These are phyloP conservation scores for Fusarium algeriense DNA, from an alignment of 2,329 filamentous ascomycete species.

Conservation along the genomic window DNA sequence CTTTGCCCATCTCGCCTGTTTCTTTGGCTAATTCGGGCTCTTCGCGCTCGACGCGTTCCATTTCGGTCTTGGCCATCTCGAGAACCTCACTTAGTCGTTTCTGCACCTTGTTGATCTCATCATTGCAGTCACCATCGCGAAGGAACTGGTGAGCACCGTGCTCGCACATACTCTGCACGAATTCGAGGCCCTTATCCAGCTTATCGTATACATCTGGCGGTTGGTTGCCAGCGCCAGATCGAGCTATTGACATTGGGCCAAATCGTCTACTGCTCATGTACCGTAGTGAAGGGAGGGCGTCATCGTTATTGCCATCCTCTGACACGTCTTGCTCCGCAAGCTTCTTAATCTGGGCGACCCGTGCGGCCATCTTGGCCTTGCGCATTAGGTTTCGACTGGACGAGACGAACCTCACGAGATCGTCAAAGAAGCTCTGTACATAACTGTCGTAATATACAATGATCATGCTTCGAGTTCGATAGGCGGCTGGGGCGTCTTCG, in stretches of 20 bases:
- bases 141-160: conserved; percentile 89
- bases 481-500: conserved; percentile 64
- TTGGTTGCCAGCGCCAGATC: conserved; percentile 45
- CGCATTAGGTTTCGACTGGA: conserved; percentile 85
- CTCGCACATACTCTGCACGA: conserved; percentile 85
- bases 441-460: conserved; percentile 94
- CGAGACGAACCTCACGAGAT: conserved; percentile 84
- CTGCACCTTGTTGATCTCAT: conserved; percentile 78
- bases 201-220: conserved; percentile 72
- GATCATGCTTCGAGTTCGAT: conserved; percentile 79
- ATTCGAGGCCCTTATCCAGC: conserved; percentile 82
- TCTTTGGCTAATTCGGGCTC: conserved; percentile 60
- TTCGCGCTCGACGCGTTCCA: conserved; percentile 67
- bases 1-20: conserved; percentile 55
- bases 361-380: conserved; percentile 87
- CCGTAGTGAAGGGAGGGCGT: conserved; percentile 56
- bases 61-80: conserved; percentile 70
- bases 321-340: conserved; percentile 70
- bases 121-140: conserved; percentile 86
- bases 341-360: conserved; percentile 74
- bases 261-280: conserved; percentile 56
- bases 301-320: conserved; percentile 60
- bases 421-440: conserved; percentile 85
- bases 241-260: conserved; percentile 48
- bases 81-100: conserved; percentile 73